Conservation (phyloP, 2,329 filamentous ascomycete species). For the Phialemoniopsis sp. region DNA sequence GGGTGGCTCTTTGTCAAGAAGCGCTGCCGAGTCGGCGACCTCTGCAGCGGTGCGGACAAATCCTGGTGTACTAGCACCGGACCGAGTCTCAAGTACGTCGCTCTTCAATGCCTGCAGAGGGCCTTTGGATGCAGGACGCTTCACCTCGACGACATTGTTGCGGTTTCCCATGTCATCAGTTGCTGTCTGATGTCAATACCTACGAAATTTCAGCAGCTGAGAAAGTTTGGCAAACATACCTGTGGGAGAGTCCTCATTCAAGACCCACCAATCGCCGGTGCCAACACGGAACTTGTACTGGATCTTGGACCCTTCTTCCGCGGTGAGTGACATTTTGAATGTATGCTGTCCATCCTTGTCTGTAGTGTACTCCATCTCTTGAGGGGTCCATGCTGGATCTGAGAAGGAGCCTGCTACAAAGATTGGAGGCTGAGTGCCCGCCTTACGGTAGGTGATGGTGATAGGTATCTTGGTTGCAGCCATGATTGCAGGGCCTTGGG, state of each 20-base stretch:
- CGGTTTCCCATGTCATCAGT: conserved; percentile 40
- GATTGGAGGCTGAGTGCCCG: conserved; percentile 61
- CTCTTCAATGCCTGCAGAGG: conserved; percentile 2
- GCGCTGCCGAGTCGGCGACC: conserved; percentile 26
- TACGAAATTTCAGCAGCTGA: neutral
- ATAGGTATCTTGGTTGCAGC: conserved; percentile 33
- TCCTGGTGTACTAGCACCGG: conserved; percentile 18
- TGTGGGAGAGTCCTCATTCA: conserved; percentile 58
- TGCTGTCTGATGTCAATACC: conserved; percentile 15
- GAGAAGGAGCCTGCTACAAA: conserved; percentile 69
- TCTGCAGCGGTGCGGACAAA: conserved; percentile 22
- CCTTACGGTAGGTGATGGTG: conserved; percentile 57
- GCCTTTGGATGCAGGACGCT: neutral
- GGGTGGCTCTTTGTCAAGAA: conserved; percentile 21
- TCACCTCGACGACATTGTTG: conserved; percentile 41
- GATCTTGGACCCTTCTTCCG: conserved; percentile 54
- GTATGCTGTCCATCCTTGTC: conserved; percentile 48
- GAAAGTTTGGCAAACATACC: conserved; percentile 35
- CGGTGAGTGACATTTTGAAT: conserved; percentile 53
- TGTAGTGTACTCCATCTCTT: conserved; percentile 58
- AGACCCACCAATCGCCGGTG: conserved; percentile 63
- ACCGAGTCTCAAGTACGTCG: conserved; percentile 8
- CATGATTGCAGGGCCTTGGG: conserved; percentile 19
- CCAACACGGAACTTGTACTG: conserved; percentile 75
- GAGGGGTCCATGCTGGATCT: conserved; percentile 59